Evolutionary conservation across 257 asterid species (phyloP).

Genomic region (Jaltomata sinuosa): DNA sequence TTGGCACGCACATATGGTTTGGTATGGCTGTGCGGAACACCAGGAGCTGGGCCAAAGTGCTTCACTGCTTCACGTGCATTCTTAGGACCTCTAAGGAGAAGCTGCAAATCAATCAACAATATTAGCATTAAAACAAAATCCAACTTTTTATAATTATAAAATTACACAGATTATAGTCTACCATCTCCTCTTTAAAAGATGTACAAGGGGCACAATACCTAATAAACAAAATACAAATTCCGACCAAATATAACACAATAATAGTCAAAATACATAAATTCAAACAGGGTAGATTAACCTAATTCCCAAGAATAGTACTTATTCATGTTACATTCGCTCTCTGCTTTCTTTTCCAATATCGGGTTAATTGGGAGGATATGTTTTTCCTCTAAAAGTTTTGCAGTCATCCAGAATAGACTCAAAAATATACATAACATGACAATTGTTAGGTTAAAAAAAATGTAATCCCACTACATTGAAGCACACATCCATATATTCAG

Average conservation of each 20-base stretch:
- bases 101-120: slow-evolving; percentile 26
- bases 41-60: slow-evolving; percentile 99
- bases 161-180: not conserved
- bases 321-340: not conserved
- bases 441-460: not conserved
- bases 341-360: not conserved
- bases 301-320: not conserved
- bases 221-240: too few species aligned
- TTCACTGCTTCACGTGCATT: slow-evolving; percentile 93
- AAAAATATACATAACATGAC: not conserved
- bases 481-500: not conserved
- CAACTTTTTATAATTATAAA: not conserved
- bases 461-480: not conserved
- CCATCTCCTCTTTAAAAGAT: not conserved
- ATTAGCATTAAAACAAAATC: not conserved
- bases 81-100: slow-evolving; percentile 75
- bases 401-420: not conserved
- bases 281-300: too few species aligned
- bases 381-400: not conserved
- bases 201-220: too few species aligned
- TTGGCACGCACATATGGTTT: slow-evolving; percentile 87
- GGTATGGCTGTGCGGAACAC: slow-evolving; percentile 96
- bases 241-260: too few species aligned
- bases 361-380: not conserved
- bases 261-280: too few species aligned